Base-by-base conservation (phyloP, 345 rosid genomes). In the Laguncularia racemosa region DNA sequence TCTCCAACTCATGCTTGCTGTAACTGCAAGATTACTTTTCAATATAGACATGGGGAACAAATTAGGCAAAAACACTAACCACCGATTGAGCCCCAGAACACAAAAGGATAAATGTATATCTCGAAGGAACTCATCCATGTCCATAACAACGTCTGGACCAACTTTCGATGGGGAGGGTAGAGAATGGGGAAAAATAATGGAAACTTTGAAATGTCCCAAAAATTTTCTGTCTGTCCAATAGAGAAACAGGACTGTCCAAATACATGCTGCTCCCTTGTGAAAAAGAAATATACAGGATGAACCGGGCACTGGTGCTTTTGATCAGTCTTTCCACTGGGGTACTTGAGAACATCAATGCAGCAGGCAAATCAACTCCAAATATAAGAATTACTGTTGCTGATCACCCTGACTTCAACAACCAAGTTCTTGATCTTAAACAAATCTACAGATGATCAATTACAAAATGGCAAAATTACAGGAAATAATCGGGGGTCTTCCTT, bases 401-500 rank as follows among this genome's bases (percentile, higher is more conserved):
- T 60, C 67, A 73, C 62, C 69, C 77, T 69, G 76, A 72, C 64
- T 70, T 72, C 26, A 66, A 67, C 62, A 71, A 75, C 73, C 49
- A 43, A 60, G 46, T 58, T 57, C 51, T 59, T 54, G 50, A 61
- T 63, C 57, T 60, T 61, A 57, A 70, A 70, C 75, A 74, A 67
- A 76, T 73, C 86, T 73, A 84, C 79, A 63, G 51, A 73, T n/a
- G n/a, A n/a, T n/a, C n/a, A n/a, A 68, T 74, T 78, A 68, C 82
- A 79, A 76, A 76, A 76, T 61, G 26, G 53, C 26, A 16, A 74
- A 74, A 79, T 87, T 73, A 90, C 83, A 90, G 81, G 73, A 90
- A 90, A 77, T 90, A 90, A 81, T 90, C 97, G 16, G 97, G 97
- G 20, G 95, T 90, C 80, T 90, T 90, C 68, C 95, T 83, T 14